Percentiles rank a stretch among this genome's conserved stretches.
Evolutionary conservation across 2,329 filamentous ascomycete species (phyloP).

Genomic region (Colletotrichum cordylinicola): DNA sequence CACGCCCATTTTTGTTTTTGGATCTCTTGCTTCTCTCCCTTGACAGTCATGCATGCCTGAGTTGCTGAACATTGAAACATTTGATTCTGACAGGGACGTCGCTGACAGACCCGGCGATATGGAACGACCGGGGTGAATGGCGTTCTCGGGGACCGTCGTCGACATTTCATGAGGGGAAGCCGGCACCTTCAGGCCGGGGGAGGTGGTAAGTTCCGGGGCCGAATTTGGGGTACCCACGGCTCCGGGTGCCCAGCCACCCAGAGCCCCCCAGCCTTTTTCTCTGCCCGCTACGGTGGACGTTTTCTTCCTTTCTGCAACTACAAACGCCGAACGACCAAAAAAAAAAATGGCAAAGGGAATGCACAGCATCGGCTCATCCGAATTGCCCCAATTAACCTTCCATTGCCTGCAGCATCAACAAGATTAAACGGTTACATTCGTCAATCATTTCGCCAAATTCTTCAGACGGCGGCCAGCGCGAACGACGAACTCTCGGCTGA

Average conservation of each 20-base stretch:
- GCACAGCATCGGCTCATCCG: neutral
- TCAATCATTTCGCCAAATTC: neutral
- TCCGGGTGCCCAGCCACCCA: constrained; percentile 9
- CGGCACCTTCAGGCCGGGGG: neutral
- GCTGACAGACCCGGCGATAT: neutral
- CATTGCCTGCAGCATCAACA: neutral
- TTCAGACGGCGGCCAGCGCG: neutral
- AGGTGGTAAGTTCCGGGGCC: neutral
- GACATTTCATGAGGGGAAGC: neutral
- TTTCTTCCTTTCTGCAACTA: neutral
- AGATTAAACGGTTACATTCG: neutral
- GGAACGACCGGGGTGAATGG: neutral
- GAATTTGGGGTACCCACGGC: constrained; percentile 13
- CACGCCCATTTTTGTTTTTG: neutral
- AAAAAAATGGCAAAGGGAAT: neutral
- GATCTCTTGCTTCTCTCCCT: neutral
- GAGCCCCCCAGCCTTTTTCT: neutral
- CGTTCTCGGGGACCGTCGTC: neutral
- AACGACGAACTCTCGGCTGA: neutral
- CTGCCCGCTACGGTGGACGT: neutral
- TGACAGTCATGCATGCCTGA: neutral
- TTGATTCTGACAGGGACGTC: neutral
- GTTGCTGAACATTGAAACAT: neutral
- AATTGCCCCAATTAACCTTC: neutral
- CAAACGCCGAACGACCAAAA: neutral